These are phyloP conservation scores for Xanthoconium stramineum DNA, from an alignment of 768 basidiomycete species.

Conservation along the genomic window DNA sequence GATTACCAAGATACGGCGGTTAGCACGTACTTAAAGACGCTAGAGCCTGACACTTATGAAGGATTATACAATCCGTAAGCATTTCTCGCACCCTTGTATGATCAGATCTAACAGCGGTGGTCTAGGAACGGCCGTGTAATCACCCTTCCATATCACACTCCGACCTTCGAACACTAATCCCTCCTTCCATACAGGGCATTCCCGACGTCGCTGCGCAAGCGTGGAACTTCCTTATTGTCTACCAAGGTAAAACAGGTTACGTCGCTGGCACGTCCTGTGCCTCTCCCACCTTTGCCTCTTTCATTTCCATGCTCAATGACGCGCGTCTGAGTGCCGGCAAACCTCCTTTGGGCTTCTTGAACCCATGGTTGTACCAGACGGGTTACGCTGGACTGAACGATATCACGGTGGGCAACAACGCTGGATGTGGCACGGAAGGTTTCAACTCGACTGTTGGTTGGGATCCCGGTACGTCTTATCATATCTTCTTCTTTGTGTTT, in stretches of 20 bases:
- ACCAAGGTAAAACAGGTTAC: constrained; percentile 33
- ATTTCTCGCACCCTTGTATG: neutral
- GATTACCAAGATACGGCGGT: constrained; percentile 50
- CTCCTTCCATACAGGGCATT: constrained; percentile 35
- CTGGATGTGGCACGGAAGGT: constrained; percentile 60
- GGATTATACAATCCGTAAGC: constrained; percentile 61
- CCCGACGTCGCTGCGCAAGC: constrained; percentile 70
- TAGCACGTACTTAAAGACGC: constrained; percentile 38
- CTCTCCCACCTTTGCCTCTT: constrained; percentile 59
- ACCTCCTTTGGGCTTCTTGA: constrained; percentile 60
- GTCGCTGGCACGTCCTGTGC: constrained; percentile 67
- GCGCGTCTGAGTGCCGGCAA: constrained; percentile 44
- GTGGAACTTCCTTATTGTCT: constrained; percentile 45
- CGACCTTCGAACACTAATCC: neutral
- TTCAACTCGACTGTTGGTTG: constrained; percentile 62
- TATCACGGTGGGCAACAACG: constrained; percentile 54
- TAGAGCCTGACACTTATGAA: constrained; percentile 47
- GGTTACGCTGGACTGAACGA: constrained; percentile 48
- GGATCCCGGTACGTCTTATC: constrained; percentile 49
- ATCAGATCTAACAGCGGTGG: neutral
- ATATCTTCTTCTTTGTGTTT: too few relatives aligned
- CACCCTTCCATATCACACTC: neutral
- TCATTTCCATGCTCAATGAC: constrained; percentile 66
- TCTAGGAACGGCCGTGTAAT: constrained; percentile 51
- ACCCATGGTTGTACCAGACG: constrained; percentile 53